These are phyloP conservation scores for Fennellomyces sp. DNA, from an alignment of 371 early-diverging fungal genomes.

Conservation along the genomic window DNA sequence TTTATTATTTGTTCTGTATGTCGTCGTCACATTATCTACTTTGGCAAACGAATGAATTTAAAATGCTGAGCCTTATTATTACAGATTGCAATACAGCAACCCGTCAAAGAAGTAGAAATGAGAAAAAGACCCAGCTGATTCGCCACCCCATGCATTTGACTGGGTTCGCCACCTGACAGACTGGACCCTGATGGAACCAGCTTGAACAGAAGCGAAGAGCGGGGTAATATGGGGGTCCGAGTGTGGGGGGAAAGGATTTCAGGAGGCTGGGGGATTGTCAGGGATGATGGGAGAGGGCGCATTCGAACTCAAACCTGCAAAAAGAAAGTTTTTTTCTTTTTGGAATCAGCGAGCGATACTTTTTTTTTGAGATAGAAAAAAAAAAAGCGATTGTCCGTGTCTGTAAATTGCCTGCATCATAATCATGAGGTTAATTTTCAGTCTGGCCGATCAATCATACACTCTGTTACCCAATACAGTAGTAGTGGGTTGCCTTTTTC, in stretches of 20 bases:
- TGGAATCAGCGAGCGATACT: neutral
- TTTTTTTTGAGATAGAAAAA: neutral
- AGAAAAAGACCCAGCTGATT: neutral
- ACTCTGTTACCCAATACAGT: conserved; percentile 4
- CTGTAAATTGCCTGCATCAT: no score
- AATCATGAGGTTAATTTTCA: neutral
- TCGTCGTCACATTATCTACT: neutral
- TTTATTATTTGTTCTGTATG: no score
- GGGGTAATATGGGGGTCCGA: neutral
- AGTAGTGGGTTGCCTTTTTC: neutral
- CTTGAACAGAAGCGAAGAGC: neutral
- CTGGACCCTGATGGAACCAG: neutral
- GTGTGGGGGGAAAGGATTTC: neutral
- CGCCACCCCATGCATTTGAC: neutral
- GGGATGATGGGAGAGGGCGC: neutral
- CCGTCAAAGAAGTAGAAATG: neutral
- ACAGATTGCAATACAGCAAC: no score
- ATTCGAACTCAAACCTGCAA: neutral
- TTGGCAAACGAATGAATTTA: neutral
- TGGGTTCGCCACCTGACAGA: neutral
- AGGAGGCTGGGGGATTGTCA: conserved; percentile 6
- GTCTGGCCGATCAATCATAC: neutral
- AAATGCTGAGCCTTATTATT: neutral
- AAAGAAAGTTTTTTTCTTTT: no score
- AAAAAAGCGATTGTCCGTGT: conserved; percentile 1